Conservation (phyloP, 2,329 filamentous ascomycete species). For the Nothophaeocryptopus gaeumannii region DNA sequence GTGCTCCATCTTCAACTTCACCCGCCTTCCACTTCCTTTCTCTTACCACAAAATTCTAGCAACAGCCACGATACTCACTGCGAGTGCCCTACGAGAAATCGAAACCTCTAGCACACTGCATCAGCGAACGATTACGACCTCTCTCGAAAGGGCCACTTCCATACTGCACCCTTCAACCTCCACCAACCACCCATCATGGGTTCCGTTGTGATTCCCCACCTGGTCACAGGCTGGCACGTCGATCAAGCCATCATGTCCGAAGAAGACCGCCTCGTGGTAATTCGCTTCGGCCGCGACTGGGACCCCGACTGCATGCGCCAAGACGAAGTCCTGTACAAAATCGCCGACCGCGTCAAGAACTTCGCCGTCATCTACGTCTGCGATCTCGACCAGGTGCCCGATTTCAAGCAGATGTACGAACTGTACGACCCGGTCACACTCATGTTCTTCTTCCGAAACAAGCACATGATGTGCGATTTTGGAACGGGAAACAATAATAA, state of each 20-base stretch:
- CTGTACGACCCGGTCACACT: slow-evolving; percentile 81
- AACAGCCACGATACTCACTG: background rate
- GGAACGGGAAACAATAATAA: slow-evolving; percentile 99
- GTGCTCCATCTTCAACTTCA: slow-evolving; percentile 2
- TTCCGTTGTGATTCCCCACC: slow-evolving; percentile 87
- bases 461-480: slow-evolving; percentile 98
- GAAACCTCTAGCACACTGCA: background rate
- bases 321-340: slow-evolving; percentile 92
- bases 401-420: slow-evolving; percentile 95
- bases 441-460: slow-evolving; percentile 98
- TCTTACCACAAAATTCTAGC: background rate
- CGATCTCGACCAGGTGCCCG: slow-evolving; percentile 84
- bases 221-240: slow-evolving; percentile 93
- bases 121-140: background rate
- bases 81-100: background rate
- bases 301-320: slow-evolving; percentile 78
- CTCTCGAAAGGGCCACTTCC: too few species aligned
- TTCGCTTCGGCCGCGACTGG: slow-evolving; percentile 86
- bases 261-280: slow-evolving; percentile 88
- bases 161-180: too few species aligned
- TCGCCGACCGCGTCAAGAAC: slow-evolving; percentile 90
- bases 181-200: slow-evolving; percentile 53
- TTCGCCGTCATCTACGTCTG: slow-evolving; percentile 91
- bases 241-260: slow-evolving; percentile 91
- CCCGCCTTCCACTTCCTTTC: background rate